Evolutionary conservation across 176 grass and related monocot species (phyloP).

Genomic region (Phoenix dactylifera): DNA sequence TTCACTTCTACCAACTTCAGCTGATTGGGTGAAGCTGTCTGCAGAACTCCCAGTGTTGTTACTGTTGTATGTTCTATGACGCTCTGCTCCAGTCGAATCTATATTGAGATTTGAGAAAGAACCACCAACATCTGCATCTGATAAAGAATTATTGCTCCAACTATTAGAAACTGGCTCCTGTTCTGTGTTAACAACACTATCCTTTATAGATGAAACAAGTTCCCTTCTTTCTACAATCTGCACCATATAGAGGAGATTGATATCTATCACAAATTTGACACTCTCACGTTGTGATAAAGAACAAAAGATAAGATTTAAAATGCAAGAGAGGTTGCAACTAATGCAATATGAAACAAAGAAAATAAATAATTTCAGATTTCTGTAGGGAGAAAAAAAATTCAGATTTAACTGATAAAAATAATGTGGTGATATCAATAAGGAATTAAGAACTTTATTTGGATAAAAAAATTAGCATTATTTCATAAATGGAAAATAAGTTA

Average conservation of each 20-base stretch:
- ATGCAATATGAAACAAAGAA: too few relatives aligned
- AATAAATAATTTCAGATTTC: too few relatives aligned
- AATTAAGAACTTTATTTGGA: neutral
- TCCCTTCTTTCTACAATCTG: slow-evolving; percentile 89
- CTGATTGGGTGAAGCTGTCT: slow-evolving; percentile 22
- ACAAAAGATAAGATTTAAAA: slow-evolving; percentile 4
- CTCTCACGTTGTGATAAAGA: slow-evolving; percentile 15
- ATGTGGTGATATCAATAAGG: neutral
- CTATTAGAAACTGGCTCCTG: slow-evolving; percentile 22
- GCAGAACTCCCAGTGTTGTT: slow-evolving; percentile 12
- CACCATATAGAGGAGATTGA: slow-evolving; percentile 15
- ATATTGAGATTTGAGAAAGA: slow-evolving; percentile 25
- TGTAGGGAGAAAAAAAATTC: too few relatives aligned
- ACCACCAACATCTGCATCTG: too few relatives aligned
- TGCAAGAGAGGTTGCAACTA: neutral
- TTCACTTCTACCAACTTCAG: slow-evolving; percentile 14
- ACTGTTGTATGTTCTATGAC: slow-evolving; percentile 14
- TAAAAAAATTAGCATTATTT: too few relatives aligned
- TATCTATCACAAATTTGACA: slow-evolving; percentile 26
- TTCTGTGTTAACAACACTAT: slow-evolving; percentile 42
- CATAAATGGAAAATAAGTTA: too few relatives aligned
- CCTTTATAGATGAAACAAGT: slow-evolving; percentile 40
- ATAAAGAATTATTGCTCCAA: slow-evolving; percentile 24
- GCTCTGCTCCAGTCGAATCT: slow-evolving; percentile 17
- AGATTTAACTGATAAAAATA: too few relatives aligned